A percentile compares a stretch with the other conserved stretches of the same genome.
Conservation (phyloP, 495 filamentous ascomycete genomes). For the Lepraria neglecta region DNA sequence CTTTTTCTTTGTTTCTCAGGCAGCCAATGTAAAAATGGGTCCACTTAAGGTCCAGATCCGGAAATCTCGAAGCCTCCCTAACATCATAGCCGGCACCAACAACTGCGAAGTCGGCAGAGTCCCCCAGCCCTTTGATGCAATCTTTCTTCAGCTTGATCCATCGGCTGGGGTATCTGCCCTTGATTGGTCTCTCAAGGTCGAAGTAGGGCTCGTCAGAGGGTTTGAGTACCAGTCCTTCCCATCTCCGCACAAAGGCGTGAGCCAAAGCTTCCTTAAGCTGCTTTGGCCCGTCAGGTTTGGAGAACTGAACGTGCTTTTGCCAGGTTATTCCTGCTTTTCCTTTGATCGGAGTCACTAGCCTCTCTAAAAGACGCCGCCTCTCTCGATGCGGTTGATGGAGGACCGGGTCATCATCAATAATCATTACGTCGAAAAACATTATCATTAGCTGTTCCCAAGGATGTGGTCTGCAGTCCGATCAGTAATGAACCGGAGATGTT, state of each 20-base stretch:
- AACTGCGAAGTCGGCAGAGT: constrained; percentile 74
- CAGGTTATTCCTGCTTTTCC: constrained; percentile 57
- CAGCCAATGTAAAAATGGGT: constrained; percentile 78
- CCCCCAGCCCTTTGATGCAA: constrained; percentile 73
- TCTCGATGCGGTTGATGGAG: constrained; percentile 53
- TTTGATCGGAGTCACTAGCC: constrained; percentile 48
- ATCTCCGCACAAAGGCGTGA: constrained; percentile 53
- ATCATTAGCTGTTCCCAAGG: constrained; percentile 76
- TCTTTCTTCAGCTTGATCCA: constrained; percentile 89
- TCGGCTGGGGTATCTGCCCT: constrained; percentile 38
- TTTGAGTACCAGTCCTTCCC: constrained; percentile 77
- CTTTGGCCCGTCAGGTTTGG: constrained; percentile 35
- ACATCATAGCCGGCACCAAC: constrained; percentile 64
- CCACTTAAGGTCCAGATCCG: constrained; percentile 52
- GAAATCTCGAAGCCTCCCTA: constrained; percentile 46
- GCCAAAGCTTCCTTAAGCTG: constrained; percentile 58
- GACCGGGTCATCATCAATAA: constrained; percentile 63
- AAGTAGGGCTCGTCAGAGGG: constrained; percentile 74
- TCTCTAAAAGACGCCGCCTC: constrained; percentile 53
- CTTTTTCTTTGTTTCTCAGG: constrained; percentile 63
- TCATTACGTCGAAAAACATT: constrained; percentile 70
- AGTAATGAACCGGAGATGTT: constrained; percentile 7
- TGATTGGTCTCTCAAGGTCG: constrained; percentile 37
- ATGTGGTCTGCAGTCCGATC: constrained; percentile 44
- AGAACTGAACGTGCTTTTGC: constrained; percentile 59